Percentiles rank a stretch among this genome's conserved stretches.
Evolutionary conservation across 176 grass and related monocot genomes (phyloP).

Genomic region (Zoysia japonica): DNA sequence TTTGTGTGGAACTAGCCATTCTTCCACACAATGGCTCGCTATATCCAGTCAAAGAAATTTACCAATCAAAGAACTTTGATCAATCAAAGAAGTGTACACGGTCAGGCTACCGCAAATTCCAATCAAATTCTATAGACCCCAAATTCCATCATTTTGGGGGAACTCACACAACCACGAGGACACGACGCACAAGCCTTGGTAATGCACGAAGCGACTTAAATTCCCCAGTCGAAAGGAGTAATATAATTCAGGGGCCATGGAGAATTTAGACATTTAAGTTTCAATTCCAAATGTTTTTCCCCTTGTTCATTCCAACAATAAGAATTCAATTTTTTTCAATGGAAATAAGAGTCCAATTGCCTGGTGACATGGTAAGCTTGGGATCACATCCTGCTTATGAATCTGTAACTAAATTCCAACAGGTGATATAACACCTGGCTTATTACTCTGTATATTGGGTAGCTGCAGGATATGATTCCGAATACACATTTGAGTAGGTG

Average conservation of each 20-base stretch:
- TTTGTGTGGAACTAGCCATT: not conserved
- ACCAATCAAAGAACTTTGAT: too few species aligned
- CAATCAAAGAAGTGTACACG: too few species aligned
- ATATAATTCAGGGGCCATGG: not conserved
- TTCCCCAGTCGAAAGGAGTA: not conserved
- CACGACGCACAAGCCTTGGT: too few species aligned
- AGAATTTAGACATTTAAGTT: too few species aligned
- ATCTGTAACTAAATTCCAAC: too few species aligned
- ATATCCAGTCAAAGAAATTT: not conserved
- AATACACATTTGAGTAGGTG: conserved; percentile 26
- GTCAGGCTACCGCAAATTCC: not conserved
- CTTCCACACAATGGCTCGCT: not conserved
- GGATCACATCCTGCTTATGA: too few species aligned
- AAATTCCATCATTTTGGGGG: too few species aligned
- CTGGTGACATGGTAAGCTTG: too few species aligned
- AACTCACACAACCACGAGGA: not conserved
- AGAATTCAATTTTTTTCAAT: too few species aligned
- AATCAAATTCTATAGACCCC: not conserved
- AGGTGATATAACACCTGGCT: not conserved
- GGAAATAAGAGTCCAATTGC: too few species aligned
- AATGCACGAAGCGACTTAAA: not conserved
- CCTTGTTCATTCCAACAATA: too few species aligned
- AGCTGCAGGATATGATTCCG: conserved; percentile 14
- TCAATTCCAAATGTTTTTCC: too few species aligned
- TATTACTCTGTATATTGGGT: not conserved